These are phyloP conservation scores for Backusella sp. DNA, from an alignment of 192 early-diverging fungal species.

Conservation along the genomic window DNA sequence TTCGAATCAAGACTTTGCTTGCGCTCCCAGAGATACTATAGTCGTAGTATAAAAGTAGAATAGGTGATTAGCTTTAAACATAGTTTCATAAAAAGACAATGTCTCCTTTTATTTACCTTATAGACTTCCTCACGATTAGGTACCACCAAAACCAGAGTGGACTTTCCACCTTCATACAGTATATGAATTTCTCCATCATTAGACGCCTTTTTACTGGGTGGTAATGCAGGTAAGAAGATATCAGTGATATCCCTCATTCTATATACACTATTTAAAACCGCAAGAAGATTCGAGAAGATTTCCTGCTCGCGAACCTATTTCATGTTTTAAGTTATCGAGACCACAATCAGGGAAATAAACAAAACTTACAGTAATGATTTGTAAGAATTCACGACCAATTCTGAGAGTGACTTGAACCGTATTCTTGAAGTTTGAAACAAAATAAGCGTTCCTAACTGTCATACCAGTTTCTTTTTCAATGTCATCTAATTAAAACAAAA, in stretches of 20 bases:
- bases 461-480: constrained; percentile 66
- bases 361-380: constrained; percentile 58
- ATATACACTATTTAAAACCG: constrained; percentile 80
- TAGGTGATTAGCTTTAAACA: neutral
- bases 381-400: constrained; percentile 75
- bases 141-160: neutral
- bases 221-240: constrained; percentile 5
- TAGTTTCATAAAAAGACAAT: neutral
- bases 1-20: constrained; percentile 1
- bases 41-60: neutral
- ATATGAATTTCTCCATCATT: constrained; percentile 15
- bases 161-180: neutral
- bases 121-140: constrained; percentile 10
- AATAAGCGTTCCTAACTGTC: constrained; percentile 57
- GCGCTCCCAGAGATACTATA: neutral
- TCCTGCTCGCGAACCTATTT: constrained; percentile 61
- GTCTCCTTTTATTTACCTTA: neutral
- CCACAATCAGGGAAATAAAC: neutral
- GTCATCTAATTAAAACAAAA: constrained; percentile 36
- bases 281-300: constrained; percentile 60
- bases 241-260: constrained; percentile 21
- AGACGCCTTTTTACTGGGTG: neutral
- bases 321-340: neutral
- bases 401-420: constrained; percentile 74
- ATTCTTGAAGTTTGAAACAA: constrained; percentile 56